Percentiles rank a stretch among this genome's conserved stretches.
phyloP scores from a whole-genome alignment of 2,329 filamentous ascomycete species.

The Paracorniculantispora psalliotae region DNA sequence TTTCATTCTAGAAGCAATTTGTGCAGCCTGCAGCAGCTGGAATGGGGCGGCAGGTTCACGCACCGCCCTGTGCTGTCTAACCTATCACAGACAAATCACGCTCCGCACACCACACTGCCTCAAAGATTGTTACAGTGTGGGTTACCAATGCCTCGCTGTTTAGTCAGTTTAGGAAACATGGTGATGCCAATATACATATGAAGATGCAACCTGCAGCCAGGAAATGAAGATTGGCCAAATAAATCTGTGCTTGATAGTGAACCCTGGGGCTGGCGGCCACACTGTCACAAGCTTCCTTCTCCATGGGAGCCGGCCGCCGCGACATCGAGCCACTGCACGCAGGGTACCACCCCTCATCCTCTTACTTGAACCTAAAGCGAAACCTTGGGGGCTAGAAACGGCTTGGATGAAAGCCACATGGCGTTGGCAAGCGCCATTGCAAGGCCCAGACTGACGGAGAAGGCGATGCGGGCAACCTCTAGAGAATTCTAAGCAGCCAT shows the following conservation, averaged over 20 bases:
- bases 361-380: neutral
- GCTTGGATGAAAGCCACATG: conserved; percentile 3
- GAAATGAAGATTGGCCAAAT: too few species aligned
- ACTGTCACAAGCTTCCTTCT: neutral
- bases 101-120: neutral
- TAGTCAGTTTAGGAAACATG: neutral
- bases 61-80: neutral
- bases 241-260: too few species aligned
- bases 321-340: neutral
- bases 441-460: conserved; percentile 3
- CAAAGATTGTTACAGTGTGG: neutral
- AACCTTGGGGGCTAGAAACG: conserved; percentile 5
- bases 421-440: neutral
- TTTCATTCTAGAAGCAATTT: conserved; percentile 8
- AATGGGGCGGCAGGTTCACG: neutral
- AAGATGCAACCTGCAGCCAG: neutral
- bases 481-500: neutral
- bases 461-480: neutral
- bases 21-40: too few species aligned
- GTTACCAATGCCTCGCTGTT: neutral
- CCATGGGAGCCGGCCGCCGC: too few species aligned
- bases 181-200: neutral
- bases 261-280: neutral
- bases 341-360: neutral
- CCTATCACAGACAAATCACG: neutral